Evolutionary conservation across 306 rosid species (phyloP).

Genomic region (Abrus pulchellus): DNA sequence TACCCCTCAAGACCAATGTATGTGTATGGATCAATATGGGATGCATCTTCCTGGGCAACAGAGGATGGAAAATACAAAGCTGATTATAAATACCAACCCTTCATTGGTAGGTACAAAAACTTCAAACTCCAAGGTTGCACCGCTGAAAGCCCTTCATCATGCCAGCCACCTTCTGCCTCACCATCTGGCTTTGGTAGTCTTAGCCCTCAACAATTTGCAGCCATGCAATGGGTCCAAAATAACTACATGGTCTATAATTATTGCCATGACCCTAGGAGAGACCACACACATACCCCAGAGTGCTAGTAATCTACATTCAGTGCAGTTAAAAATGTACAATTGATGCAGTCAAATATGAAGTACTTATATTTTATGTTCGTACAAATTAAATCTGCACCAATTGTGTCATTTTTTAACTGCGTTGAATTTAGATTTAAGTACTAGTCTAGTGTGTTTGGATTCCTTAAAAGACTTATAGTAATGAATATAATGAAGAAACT

Average conservation of each 20-base stretch:
- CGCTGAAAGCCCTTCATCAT: conserved; percentile 49
- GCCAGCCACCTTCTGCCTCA: conserved; percentile 66
- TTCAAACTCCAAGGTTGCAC: conserved; percentile 74
- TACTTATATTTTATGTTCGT: too few relatives aligned
- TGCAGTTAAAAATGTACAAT: too few relatives aligned
- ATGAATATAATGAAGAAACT: too few relatives aligned
- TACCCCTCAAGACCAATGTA: conserved; percentile 87
- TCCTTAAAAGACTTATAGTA: too few relatives aligned
- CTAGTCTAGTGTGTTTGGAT: too few relatives aligned
- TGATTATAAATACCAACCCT: conserved; percentile 85
- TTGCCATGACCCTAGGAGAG: conserved; percentile 83
- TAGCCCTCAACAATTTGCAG: conserved; percentile 61
- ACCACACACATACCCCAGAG: conserved; percentile 78
- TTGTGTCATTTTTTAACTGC: too few relatives aligned
- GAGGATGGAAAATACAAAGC: conserved; percentile 95
- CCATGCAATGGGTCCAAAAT: conserved; percentile 84
- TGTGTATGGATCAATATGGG: conserved; percentile 95
- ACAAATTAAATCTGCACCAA: too few relatives aligned
- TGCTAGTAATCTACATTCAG: conserved; percentile 49
- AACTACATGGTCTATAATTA: conserved; percentile 82
- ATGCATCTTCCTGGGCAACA: conserved; percentile 97
- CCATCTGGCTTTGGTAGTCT: conserved; percentile 56
- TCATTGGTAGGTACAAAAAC: conserved; percentile 68
- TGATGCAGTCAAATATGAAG: too few relatives aligned
- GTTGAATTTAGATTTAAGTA: too few relatives aligned